These are phyloP conservation scores for Apophysomyces ossiformis DNA, from an alignment of 371 early-diverging fungal species.

Conservation along the genomic window DNA sequence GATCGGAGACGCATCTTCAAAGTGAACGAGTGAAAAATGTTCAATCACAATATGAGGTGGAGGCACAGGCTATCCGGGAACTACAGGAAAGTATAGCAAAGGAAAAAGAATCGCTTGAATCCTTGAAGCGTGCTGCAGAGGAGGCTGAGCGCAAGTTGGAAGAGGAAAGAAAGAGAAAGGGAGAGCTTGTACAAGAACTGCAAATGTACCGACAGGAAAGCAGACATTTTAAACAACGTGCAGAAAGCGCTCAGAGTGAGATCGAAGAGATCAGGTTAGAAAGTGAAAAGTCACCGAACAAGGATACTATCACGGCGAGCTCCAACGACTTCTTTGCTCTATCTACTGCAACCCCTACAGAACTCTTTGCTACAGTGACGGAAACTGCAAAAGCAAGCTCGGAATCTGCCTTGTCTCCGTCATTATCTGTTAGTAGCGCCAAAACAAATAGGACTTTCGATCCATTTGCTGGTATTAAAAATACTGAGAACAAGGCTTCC, in stretches of 20 bases:
- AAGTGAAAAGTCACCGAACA: slow-evolving; percentile 8
- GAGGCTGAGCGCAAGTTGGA: slow-evolving; percentile 42
- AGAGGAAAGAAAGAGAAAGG: slow-evolving; percentile 32
- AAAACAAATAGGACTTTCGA: slow-evolving; percentile 30
- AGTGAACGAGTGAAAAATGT: slow-evolving; percentile 24
- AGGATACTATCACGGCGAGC: slow-evolving; percentile 6
- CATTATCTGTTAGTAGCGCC: slow-evolving; percentile 9
- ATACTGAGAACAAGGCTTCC: slow-evolving; percentile 14
- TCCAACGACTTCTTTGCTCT: slow-evolving; percentile 28
- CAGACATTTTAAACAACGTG: slow-evolving; percentile 36
- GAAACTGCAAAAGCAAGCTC: slow-evolving; percentile 16
- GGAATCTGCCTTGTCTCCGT: slow-evolving; percentile 5
- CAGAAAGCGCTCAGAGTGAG: slow-evolving; percentile 36
- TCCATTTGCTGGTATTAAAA: slow-evolving; percentile 45
- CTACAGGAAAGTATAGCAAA: slow-evolving; percentile 28
- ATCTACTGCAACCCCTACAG: slow-evolving; percentile 24
- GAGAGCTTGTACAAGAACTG: slow-evolving; percentile 33
- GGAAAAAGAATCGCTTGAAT: slow-evolving; percentile 36
- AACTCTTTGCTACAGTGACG: slow-evolving; percentile 29
- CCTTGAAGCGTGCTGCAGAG: slow-evolving; percentile 38
- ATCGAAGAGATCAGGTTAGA: slow-evolving; percentile 27
- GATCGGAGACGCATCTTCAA: slow-evolving; percentile 28
- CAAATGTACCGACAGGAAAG: slow-evolving; percentile 42
- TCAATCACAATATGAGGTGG: slow-evolving; percentile 28
- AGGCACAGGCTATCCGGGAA: slow-evolving; percentile 32